Base-by-base conservation (phyloP, 352 stramenopile species). In the Phytophthora idaei region DNA sequence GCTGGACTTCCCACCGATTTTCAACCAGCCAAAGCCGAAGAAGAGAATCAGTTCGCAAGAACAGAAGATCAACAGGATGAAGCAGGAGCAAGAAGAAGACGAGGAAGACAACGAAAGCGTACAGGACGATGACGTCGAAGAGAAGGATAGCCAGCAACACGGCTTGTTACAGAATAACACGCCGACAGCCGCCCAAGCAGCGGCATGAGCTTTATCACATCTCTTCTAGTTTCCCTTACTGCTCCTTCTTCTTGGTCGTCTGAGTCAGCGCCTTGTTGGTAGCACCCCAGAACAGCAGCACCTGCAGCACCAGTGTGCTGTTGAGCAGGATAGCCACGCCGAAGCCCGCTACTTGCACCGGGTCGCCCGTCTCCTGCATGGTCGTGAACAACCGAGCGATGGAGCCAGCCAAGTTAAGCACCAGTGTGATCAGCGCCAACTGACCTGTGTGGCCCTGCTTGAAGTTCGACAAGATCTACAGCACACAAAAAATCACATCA, bases 391-490 rank as follows among this genome's bases (percentile, higher is more conserved):
- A 76, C 1, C 89, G 85, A 36, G 89, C 89, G 47, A 93, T 62
- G 0, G 86, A 93, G 17, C 89, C 89, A 12, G 71, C 86, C 63
- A 95, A 80, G 69, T 94, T 97, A 37, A 94, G 79, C 67, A 94
- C 67, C 41, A 94, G 72, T 47, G 89, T 97, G 49, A 97, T 80
- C 17, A 97, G 80, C 44, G 89, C 89, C 31, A 97, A 75, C 64
- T 97, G 89, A n/a, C 89, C 89, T 41, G 89, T 97, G 73, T 97
- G 89, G 10, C 87, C 86, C 61, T 97, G 87, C 61, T 94, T 92
- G 62, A 94, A 95, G 76, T 97, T 97, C 28, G 87, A 87, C 36
- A 93, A 49, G 45, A 95, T 87, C 86, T 94, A 64, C 29, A 71
- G 9, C 42, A 32, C 29, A 69, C 17, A 10, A 56, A 8, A 71